phyloP scores from a whole-genome alignment of 1,139 yeast species.

The Diutina neorugosa region DNA sequence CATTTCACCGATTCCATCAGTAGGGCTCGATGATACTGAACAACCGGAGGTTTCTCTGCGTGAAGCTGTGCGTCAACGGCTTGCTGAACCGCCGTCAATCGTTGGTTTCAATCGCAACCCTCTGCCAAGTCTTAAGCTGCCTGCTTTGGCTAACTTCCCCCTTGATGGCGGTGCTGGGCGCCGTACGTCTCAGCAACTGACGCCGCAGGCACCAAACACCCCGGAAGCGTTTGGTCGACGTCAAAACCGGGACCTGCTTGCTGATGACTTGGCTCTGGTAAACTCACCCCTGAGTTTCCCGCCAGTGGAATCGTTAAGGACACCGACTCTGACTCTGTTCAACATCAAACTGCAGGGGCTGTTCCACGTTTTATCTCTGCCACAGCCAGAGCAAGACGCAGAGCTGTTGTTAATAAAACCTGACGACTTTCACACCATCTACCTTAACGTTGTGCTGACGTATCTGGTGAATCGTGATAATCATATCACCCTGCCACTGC shows the following conservation, averaged over 20 bases:
- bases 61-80: background rate
- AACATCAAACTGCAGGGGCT: background rate
- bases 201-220: background rate
- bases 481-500: constrained; percentile 9
- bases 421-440: constrained; percentile 50
- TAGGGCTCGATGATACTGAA: background rate
- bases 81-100: background rate
- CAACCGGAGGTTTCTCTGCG: background rate
- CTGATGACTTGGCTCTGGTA: background rate
- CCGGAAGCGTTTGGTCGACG: constrained; percentile 1
- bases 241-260: background rate
- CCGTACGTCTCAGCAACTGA: background rate
- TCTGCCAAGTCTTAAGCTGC: background rate
- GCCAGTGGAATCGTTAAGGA: background rate
- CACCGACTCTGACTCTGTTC: background rate
- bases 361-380: constrained; percentile 2
- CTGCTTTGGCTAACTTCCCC: background rate
- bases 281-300: background rate
- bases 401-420: constrained; percentile 48
- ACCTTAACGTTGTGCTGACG: constrained; percentile 47
- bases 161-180: background rate
- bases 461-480: constrained; percentile 17
- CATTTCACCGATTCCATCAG: background rate
- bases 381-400: constrained; percentile 24
- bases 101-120: background rate